A percentile compares a stretch with the other conserved stretches of the same genome.
Evolutionary conservation across 805 yeast genomes (phyloP).

Genomic region (Suhomyces sp.): DNA sequence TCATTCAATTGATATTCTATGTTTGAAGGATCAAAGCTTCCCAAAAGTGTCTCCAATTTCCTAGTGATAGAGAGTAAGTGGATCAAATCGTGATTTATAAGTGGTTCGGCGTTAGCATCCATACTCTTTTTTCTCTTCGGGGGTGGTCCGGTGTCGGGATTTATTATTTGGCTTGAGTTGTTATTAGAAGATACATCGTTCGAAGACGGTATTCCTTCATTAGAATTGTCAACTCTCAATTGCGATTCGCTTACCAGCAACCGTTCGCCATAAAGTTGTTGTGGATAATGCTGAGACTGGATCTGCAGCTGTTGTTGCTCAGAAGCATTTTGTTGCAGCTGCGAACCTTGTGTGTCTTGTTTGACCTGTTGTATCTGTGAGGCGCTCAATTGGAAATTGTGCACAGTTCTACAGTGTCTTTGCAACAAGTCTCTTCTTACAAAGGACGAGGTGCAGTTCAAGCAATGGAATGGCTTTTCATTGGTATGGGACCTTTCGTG

Average conservation of each 20-base stretch:
- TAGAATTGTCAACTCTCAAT: neutral
- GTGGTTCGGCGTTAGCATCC: slow-evolving; percentile 1
- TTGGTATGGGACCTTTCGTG: slow-evolving; percentile 94
- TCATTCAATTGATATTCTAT: slow-evolving; percentile 18
- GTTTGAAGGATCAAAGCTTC: slow-evolving; percentile 11
- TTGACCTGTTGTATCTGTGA: slow-evolving; percentile 1
- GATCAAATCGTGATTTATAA: slow-evolving; percentile 18
- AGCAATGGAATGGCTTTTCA: slow-evolving; percentile 82
- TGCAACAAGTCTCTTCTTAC: slow-evolving; percentile 76
- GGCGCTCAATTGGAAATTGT: slow-evolving; percentile 31
- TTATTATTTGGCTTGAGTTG: neutral
- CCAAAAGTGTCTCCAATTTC: slow-evolving; percentile 18
- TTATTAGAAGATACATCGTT: neutral
- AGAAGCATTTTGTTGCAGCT: neutral
- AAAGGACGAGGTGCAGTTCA: slow-evolving; percentile 65
- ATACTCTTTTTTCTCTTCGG: slow-evolving; percentile 3
- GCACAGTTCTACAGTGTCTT: slow-evolving; percentile 78
- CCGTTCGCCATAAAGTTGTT: neutral
- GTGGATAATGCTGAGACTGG: neutral
- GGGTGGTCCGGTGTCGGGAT: neutral
- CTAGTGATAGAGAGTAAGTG: slow-evolving; percentile 29
- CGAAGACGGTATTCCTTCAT: neutral
- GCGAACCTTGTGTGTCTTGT: neutral
- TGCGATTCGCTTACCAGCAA: neutral
- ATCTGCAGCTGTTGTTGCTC: neutral